Percentiles rank a stretch among this genome's conserved stretches.
Evolutionary conservation across 116 monocot genomes (phyloP).

Genomic region (Papilionanthe hybrid): DNA sequence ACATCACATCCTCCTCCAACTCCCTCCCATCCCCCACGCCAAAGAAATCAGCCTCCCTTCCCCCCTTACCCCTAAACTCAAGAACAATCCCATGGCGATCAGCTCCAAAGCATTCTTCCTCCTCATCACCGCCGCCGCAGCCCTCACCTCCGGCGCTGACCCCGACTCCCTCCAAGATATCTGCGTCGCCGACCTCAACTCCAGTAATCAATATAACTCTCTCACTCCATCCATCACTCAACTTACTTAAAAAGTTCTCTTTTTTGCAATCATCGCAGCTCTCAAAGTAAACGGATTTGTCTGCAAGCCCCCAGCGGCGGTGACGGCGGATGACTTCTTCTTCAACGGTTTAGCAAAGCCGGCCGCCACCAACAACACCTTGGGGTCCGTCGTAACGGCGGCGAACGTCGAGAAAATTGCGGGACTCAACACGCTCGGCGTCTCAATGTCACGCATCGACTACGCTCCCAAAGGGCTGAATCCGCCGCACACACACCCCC

Average conservation of each 20-base stretch:
- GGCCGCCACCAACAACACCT: background rate
- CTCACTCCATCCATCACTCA: background rate
- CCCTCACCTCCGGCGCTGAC: conserved; percentile 9
- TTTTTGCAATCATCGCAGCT: background rate
- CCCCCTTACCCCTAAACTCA: too few relatives aligned
- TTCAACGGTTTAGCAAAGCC: conserved; percentile 1
- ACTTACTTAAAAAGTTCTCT: too few relatives aligned
- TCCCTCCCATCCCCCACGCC: too few relatives aligned
- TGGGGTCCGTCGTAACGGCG: conserved; percentile 1
- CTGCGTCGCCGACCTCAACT: conserved; percentile 19
- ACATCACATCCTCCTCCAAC: too few relatives aligned
- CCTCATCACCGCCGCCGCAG: conserved; percentile 4
- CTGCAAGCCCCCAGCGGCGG: conserved; percentile 7
- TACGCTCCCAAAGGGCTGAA: conserved; percentile 23
- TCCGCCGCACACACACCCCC: conserved; percentile 29
- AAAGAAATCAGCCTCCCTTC: too few relatives aligned
- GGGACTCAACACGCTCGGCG: conserved; percentile 29
- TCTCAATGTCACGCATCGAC: conserved; percentile 30
- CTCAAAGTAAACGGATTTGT: conserved; percentile 12
- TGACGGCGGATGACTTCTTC: conserved; percentile 15
- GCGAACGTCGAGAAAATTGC: background rate
- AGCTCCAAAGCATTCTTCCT: background rate
- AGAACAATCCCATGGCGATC: background rate
- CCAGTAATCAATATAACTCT: background rate
- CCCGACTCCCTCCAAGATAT: conserved; percentile 16